phyloP scores from a whole-genome alignment of 148 eudicot species.

The Spergularia marina region DNA sequence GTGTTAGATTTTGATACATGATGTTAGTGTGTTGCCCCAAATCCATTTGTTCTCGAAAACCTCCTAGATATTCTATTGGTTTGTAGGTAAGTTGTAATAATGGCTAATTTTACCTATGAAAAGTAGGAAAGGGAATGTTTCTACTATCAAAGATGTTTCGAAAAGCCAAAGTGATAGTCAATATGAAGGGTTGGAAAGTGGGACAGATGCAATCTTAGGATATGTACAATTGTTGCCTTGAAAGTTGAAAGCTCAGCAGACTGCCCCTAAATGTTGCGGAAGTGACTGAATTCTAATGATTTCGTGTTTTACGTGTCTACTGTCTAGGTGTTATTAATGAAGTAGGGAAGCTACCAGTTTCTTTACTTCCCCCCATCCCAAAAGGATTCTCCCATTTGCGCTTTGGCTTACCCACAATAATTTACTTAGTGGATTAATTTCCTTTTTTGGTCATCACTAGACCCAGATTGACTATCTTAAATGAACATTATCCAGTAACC shows the following conservation, averaged over 20 bases:
- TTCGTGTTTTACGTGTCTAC: neutral
- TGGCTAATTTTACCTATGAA: neutral
- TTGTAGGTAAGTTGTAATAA: neutral
- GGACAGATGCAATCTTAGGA: neutral
- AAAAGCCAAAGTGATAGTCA: neutral
- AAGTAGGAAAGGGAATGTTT: neutral
- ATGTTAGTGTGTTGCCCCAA: neutral
- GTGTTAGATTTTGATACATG: neutral
- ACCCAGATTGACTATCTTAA: too few species aligned
- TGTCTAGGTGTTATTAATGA: neutral
- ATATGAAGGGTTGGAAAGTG: slow-evolving; percentile 6
- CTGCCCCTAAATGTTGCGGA: neutral
- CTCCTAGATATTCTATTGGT: neutral
- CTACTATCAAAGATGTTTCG: neutral
- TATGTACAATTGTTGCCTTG: neutral
- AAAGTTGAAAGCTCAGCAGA: neutral
- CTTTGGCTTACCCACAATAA: too few species aligned
- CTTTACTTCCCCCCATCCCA: too few species aligned
- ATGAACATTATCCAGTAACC: too few species aligned
- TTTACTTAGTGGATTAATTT: too few species aligned
- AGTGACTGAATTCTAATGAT: neutral
- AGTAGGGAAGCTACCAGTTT: too few species aligned
- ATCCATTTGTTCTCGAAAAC: neutral
- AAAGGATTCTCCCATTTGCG: too few species aligned
- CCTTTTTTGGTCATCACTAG: too few species aligned